These are phyloP conservation scores for Chlorella vulgaris DNA, from an alignment of 139 green algal species.

Conservation along the genomic window DNA sequence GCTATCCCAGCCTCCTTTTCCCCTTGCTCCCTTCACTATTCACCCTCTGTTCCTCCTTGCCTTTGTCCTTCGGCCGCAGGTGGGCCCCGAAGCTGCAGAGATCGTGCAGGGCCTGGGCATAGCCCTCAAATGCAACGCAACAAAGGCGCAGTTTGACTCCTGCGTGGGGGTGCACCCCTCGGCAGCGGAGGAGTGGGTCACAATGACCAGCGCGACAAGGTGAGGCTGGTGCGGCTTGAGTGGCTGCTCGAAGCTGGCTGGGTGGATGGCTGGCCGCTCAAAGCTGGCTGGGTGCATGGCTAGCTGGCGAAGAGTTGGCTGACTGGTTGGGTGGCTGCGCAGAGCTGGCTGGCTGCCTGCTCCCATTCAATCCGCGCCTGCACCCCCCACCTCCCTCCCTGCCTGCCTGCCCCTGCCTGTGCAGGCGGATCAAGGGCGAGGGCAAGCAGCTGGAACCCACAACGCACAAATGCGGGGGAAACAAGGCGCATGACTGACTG, in stretches of 20 bases:
- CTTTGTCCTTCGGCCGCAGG: background rate
- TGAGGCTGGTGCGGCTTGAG: slow-evolving; percentile 29
- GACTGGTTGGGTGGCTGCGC: background rate
- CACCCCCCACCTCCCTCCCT: background rate
- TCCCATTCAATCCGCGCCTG: no score
- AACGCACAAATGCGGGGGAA: background rate
- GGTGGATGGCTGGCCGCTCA: background rate
- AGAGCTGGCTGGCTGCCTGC: background rate
- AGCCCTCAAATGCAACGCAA: slow-evolving; percentile 90
- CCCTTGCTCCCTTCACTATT: background rate
- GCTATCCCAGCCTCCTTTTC: background rate
- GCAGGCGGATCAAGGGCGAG: slow-evolving; percentile 18
- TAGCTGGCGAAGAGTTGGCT: no score
- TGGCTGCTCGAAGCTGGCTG: background rate
- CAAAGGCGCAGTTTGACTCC: slow-evolving; percentile 91
- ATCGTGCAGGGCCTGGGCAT: slow-evolving; percentile 98
- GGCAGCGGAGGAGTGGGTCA: slow-evolving; percentile 96
- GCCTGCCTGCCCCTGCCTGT: background rate
- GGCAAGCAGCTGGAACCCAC: background rate
- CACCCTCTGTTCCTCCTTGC: background rate
- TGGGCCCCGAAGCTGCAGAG: slow-evolving; percentile 89
- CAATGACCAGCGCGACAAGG: slow-evolving; percentile 71
- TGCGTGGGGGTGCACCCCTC: slow-evolving; percentile 95
- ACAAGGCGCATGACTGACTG: slow-evolving; percentile 4
- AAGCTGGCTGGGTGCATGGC: background rate